These are phyloP conservation scores for Irpex sp. DNA, from an alignment of 1,284 basidiomycete genomes.

Conservation along the genomic window DNA sequence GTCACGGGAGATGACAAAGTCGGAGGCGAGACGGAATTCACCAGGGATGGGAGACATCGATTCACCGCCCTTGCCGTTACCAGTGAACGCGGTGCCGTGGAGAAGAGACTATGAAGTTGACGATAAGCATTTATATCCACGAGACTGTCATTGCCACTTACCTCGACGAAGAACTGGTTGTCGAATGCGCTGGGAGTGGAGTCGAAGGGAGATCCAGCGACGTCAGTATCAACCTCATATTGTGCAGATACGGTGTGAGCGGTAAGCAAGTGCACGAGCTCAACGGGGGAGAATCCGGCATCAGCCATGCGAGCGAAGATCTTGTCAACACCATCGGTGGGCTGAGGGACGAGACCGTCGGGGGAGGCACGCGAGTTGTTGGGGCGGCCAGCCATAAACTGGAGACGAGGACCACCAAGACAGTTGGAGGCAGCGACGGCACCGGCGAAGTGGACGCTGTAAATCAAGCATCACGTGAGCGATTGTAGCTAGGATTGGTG, in stretches of 20 bases:
- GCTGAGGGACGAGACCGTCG: constrained; percentile 25
- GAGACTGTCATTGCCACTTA: constrained; percentile 15
- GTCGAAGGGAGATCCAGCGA: constrained; percentile 37
- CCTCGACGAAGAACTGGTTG: constrained; percentile 38
- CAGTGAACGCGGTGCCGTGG: constrained; percentile 30
- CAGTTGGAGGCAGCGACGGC: constrained; percentile 28
- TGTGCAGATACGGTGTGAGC: constrained; percentile 23
- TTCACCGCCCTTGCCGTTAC: constrained; percentile 34
- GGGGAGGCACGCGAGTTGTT: constrained; percentile 25
- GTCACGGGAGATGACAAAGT: constrained; percentile 13
- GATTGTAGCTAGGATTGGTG: background rate
- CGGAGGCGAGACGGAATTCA: constrained; percentile 12
- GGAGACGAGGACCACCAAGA: constrained; percentile 25
- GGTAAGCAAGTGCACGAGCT: constrained; percentile 15
- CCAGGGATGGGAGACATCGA: constrained; percentile 27
- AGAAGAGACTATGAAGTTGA: constrained; percentile 23
- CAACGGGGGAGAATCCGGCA: constrained; percentile 19
- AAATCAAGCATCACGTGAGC: background rate
- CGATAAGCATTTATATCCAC: background rate
- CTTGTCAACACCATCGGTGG: constrained; percentile 21
- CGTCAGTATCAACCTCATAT: constrained; percentile 23
- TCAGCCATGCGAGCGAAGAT: constrained; percentile 24
- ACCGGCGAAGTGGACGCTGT: constrained; percentile 28
- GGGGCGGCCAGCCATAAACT: constrained; percentile 20
- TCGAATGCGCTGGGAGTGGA: constrained; percentile 36